These are phyloP conservation scores for Neurospora tetraspora DNA, from an alignment of 495 filamentous ascomycete genomes.

Conservation along the genomic window DNA sequence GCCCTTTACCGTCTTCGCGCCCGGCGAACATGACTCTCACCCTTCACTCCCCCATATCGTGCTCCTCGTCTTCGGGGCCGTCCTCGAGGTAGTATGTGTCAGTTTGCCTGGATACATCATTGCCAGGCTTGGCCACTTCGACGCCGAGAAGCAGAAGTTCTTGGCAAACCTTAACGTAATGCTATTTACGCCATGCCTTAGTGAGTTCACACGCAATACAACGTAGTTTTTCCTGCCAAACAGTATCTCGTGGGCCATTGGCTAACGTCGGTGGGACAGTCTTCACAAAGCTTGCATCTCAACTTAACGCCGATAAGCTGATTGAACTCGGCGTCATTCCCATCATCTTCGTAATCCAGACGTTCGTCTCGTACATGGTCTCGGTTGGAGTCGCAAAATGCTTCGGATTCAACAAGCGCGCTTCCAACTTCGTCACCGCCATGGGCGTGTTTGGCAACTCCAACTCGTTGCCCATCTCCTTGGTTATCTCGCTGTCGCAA, in stretches of 20 bases:
- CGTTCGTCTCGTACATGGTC: conserved; percentile 69
- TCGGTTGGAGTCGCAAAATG: conserved; percentile 57
- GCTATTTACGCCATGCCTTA: conserved; percentile 92
- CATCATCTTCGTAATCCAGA: conserved; percentile 82
- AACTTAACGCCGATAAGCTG: conserved; percentile 83
- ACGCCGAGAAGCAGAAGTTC: conserved; percentile 89
- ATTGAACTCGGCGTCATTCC: conserved; percentile 87
- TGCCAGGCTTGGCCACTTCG: conserved; percentile 81
- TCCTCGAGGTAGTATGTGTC: conserved; percentile 92
- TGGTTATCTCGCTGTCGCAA: conserved; percentile 86
- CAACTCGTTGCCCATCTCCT: conserved; percentile 93
- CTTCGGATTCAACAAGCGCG: conserved; percentile 72
- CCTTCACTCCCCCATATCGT: conserved; percentile 63
- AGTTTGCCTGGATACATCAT: conserved; percentile 92
- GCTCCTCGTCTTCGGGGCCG: conserved; percentile 89
- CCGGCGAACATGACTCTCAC: conserved; percentile 35
- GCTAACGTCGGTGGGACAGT: conserved; percentile 41
- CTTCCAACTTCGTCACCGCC: conserved; percentile 85
- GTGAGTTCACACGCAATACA: conserved; percentile 41
- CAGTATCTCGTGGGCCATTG: not conserved
- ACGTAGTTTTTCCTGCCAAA: not conserved
- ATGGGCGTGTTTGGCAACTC: conserved; percentile 99
- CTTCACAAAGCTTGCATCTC: conserved; percentile 95
- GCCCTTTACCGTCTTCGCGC: conserved; percentile 21
- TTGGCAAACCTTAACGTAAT: conserved; percentile 89